These are phyloP conservation scores for Tulasnella sp. DNA, from an alignment of 768 basidiomycete species.

Conservation along the genomic window DNA sequence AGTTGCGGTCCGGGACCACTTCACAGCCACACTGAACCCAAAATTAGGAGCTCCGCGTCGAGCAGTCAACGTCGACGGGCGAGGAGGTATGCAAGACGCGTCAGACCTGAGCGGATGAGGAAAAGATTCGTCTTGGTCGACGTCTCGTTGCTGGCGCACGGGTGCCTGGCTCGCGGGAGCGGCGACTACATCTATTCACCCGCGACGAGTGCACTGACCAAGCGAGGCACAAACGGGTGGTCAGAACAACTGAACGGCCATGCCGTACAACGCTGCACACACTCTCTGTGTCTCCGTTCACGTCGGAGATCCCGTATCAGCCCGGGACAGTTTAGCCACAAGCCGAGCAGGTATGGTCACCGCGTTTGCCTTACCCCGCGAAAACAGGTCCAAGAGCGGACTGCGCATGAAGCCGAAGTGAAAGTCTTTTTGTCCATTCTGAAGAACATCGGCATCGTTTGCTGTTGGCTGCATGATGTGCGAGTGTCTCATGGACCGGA, in stretches of 20 bases:
- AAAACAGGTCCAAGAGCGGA: background rate
- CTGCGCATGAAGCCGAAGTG: background rate
- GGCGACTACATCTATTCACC: background rate
- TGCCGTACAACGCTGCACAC: background rate
- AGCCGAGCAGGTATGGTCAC: background rate
- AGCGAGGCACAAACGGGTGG: background rate
- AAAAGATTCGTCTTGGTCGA: background rate
- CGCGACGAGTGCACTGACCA: background rate
- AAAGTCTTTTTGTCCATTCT: background rate
- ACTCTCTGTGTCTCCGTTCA: background rate
- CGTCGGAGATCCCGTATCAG: background rate
- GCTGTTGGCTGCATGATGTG: background rate
- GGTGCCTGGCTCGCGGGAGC: background rate
- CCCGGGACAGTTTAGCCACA: background rate
- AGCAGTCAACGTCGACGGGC: background rate
- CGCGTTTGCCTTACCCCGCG: background rate
- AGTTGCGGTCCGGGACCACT: background rate
- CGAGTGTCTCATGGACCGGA: background rate
- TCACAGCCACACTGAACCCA: conserved; percentile 1
- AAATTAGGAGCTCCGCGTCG: background rate
- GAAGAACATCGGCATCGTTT: background rate
- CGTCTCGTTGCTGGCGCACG: background rate
- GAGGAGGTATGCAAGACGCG: background rate
- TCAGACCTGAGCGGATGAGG: background rate
- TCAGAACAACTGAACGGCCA: background rate